Conservation (phyloP, 2,329 filamentous ascomycete species). For the Elsinoe batatas region DNA sequence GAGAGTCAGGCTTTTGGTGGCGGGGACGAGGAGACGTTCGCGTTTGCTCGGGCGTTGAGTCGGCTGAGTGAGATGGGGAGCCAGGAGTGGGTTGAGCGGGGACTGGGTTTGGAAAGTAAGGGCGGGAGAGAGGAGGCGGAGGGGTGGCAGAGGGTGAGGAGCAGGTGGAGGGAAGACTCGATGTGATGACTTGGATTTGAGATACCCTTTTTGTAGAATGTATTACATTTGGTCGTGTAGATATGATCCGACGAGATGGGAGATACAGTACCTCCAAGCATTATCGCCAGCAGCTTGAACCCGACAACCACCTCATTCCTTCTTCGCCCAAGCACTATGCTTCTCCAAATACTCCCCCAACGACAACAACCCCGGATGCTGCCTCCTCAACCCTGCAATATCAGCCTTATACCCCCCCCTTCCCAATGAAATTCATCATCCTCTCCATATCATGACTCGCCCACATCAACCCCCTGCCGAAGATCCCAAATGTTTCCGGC, state of each 20-base stretch:
- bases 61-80: slow-evolving; percentile 87
- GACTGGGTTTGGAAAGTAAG: slow-evolving; percentile 50
- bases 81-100: slow-evolving; percentile 86
- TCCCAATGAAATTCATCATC: slow-evolving; percentile 39
- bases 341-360: slow-evolving; percentile 16
- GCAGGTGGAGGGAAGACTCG: slow-evolving; percentile 58
- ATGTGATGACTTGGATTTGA: slow-evolving; percentile 37
- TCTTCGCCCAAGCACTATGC: slow-evolving; percentile 14
- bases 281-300: too few species aligned
- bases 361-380: slow-evolving; percentile 28
- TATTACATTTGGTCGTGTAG: background rate
- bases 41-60: slow-evolving; percentile 80
- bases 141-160: slow-evolving; percentile 55
- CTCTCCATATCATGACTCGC: slow-evolving; percentile 27
- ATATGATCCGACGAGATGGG: background rate
- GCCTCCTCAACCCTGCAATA: slow-evolving; percentile 32
- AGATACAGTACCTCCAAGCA: too few species aligned
- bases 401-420: slow-evolving; percentile 39
- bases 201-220: background rate
- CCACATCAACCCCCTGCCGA: slow-evolving; percentile 34
- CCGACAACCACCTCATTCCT: background rate
- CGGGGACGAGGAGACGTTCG: slow-evolving; percentile 93
- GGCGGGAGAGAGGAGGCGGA: slow-evolving; percentile 58
- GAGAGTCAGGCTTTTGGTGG: slow-evolving; percentile 70
- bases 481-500: slow-evolving; percentile 34